Evolutionary conservation across 2,329 filamentous ascomycete genomes (phyloP).

Genomic region (Rhinocladiella similis): DNA sequence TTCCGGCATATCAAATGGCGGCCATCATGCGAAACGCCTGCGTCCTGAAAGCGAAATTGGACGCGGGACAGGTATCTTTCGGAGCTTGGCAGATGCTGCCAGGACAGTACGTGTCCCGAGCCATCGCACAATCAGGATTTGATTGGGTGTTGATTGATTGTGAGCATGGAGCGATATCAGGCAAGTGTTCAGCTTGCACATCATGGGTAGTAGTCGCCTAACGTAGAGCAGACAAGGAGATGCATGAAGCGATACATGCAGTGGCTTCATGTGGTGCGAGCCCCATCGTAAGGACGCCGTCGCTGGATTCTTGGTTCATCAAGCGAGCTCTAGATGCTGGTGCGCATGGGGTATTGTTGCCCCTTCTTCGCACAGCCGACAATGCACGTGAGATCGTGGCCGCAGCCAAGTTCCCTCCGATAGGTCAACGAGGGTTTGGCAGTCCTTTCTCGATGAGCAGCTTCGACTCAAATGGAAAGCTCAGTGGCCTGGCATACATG

Average conservation of each 20-base stretch:
- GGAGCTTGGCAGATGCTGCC: constrained; percentile 61
- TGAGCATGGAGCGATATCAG: constrained; percentile 59
- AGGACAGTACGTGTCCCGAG: constrained; percentile 53
- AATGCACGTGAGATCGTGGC: constrained; percentile 54
- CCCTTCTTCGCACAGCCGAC: constrained; percentile 53
- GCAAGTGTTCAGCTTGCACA: constrained; percentile 31
- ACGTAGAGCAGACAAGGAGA: constrained; percentile 36
- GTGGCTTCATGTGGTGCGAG: constrained; percentile 44
- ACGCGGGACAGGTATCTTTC: too few relatives aligned
- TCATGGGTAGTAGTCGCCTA: constrained; percentile 2
- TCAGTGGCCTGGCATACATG: constrained; percentile 49
- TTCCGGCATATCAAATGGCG: too few relatives aligned
- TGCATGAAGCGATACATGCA: constrained; percentile 57
- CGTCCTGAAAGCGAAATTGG: too few relatives aligned
- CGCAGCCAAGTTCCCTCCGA: constrained; percentile 57
- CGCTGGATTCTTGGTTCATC: constrained; percentile 62
- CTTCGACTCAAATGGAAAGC: constrained; percentile 40
- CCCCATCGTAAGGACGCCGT: constrained; percentile 51
- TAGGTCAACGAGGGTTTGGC: constrained; percentile 56
- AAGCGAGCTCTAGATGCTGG: constrained; percentile 62
- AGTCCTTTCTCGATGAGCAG: constrained; percentile 54
- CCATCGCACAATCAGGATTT: constrained; percentile 54
- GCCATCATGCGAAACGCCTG: too few relatives aligned
- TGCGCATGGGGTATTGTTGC: constrained; percentile 60
- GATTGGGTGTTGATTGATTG: constrained; percentile 58